Evolutionary conservation across 176 grass and related monocot genomes (phyloP).

Genomic region (Musa schizocarpa): DNA sequence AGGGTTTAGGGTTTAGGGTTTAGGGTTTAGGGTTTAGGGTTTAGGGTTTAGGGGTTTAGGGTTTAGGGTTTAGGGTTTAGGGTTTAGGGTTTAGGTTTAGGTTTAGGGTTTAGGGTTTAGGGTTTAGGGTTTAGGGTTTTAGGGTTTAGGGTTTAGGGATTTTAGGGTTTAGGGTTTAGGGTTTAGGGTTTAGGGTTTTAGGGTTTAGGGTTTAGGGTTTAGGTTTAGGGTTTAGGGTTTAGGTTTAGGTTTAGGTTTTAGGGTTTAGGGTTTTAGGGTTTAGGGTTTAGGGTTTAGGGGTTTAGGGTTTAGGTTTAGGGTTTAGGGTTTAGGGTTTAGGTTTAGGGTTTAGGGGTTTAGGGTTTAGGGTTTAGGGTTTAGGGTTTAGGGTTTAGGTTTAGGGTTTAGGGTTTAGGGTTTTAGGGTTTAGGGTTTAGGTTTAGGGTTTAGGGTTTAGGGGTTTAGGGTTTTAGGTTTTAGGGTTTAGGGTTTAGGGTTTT

Average conservation of each 20-base stretch:
- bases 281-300: slow-evolving; percentile 14
- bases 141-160: slow-evolving; percentile 25
- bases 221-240: slow-evolving; percentile 14
- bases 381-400: slow-evolving; percentile 25
- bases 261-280: slow-evolving; percentile 21
- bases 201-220: slow-evolving; percentile 19
- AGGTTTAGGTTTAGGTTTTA: background rate
- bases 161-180: slow-evolving; percentile 24
- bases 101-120: slow-evolving; percentile 20
- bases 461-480: slow-evolving; percentile 19
- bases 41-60: slow-evolving; percentile 25
- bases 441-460: slow-evolving; percentile 24
- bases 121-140: slow-evolving; percentile 24
- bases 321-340: slow-evolving; percentile 19
- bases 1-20: slow-evolving; percentile 25
- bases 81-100: slow-evolving; percentile 16
- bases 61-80: slow-evolving; percentile 25
- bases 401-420: slow-evolving; percentile 20
- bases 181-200: slow-evolving; percentile 22
- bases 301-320: slow-evolving; percentile 20
- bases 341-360: slow-evolving; percentile 24
- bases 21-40: slow-evolving; percentile 20
- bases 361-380: slow-evolving; percentile 33
- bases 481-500: too few species aligned
- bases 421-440: slow-evolving; percentile 14